These are phyloP conservation scores for Suaeda aralocaspica DNA, from an alignment of 148 eudicot species.

Conservation along the genomic window DNA sequence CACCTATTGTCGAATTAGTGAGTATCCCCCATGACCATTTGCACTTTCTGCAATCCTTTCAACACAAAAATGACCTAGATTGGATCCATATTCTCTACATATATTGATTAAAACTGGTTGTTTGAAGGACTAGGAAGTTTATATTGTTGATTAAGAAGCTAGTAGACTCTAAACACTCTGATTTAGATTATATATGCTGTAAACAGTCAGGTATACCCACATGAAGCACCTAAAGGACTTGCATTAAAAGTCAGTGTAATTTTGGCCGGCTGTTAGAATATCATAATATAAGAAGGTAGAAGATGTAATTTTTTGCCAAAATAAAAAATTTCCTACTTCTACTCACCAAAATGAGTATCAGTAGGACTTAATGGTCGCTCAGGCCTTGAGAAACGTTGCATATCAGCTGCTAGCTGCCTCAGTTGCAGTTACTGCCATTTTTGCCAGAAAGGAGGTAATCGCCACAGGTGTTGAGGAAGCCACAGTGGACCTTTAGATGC, in stretches of 20 bases:
- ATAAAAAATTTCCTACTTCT: not conserved
- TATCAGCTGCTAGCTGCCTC: slow-evolving; percentile 91
- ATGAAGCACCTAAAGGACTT: not conserved
- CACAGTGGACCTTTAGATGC: slow-evolving; percentile 59
- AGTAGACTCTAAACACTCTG: not conserved
- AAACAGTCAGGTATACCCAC: not conserved
- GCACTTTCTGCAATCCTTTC: no score
- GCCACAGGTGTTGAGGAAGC: slow-evolving; percentile 13
- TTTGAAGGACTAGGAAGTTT: no score
- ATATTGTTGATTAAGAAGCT: no score
- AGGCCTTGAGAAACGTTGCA: slow-evolving; percentile 99
- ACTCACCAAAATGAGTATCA: slow-evolving; percentile 90
- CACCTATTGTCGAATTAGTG: no score
- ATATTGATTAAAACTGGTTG: no score
- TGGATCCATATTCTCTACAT: no score
- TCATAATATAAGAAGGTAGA: no score
- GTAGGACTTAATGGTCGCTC: slow-evolving; percentile 98
- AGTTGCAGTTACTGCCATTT: slow-evolving; percentile 17
- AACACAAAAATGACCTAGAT: no score
- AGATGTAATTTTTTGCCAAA: not conserved
- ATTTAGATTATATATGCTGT: not conserved
- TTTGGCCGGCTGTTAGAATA: no score
- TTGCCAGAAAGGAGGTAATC: slow-evolving; percentile 20
- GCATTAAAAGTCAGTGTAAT: no score
- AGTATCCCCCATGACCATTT: no score